Percentiles rank a stretch among this genome's conserved stretches.
Evolutionary conservation across 768 basidiomycete genomes (phyloP).

Genomic region (Boletus vermiculosoides): DNA sequence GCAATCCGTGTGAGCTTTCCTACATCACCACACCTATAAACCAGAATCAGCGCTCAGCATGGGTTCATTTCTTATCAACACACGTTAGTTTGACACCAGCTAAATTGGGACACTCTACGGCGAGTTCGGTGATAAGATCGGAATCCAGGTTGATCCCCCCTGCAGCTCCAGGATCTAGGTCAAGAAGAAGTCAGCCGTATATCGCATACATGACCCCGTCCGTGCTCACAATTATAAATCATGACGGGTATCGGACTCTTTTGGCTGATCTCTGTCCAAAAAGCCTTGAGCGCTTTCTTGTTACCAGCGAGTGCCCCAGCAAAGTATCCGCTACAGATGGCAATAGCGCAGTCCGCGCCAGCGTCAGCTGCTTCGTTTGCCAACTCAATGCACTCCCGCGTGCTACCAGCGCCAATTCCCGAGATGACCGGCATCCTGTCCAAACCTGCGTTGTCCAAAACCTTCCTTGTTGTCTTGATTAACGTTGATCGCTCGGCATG

Average conservation of each 20-base stretch:
- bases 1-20: slow-evolving; percentile 88
- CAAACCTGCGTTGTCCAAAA: slow-evolving; percentile 66
- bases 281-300: slow-evolving; percentile 70
- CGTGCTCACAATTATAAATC: slow-evolving; percentile 76
- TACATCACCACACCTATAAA: slow-evolving; percentile 78
- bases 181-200: not conserved
- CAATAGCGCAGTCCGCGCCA: slow-evolving; percentile 85
- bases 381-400: slow-evolving; percentile 76
- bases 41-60: slow-evolving; percentile 7
- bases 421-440: slow-evolving; percentile 64
- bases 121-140: slow-evolving; percentile 80
- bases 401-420: slow-evolving; percentile 83
- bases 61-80: slow-evolving; percentile 27
- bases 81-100: slow-evolving; percentile 89
- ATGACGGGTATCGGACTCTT: slow-evolving; percentile 86
- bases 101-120: slow-evolving; percentile 70
- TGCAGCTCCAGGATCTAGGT: slow-evolving; percentile 78
- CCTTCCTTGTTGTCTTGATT: slow-evolving; percentile 65
- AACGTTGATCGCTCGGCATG: slow-evolving; percentile 64
- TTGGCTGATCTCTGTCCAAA: slow-evolving; percentile 72
- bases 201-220: not conserved
- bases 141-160: slow-evolving; percentile 92
- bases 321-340: slow-evolving; percentile 86
- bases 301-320: slow-evolving; percentile 67
- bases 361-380: slow-evolving; percentile 74